phyloP scores from a whole-genome alignment of 2,329 filamentous ascomycete genomes.

The Hymenoscyphus fructigenus region DNA sequence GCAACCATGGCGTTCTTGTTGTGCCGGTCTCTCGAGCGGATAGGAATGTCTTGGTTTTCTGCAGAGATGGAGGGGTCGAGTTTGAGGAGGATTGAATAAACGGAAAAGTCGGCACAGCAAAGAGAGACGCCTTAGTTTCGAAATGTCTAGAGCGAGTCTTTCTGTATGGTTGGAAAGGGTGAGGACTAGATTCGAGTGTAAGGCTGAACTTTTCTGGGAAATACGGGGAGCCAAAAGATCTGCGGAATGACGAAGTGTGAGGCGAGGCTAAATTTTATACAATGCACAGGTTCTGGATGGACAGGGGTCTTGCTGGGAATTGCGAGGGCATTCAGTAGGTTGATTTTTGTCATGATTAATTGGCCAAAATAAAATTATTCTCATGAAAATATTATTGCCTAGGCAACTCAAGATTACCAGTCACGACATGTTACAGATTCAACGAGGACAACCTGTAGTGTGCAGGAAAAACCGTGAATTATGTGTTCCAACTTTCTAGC shows the following conservation, averaged over 20 bases:
- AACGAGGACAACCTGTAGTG: no score
- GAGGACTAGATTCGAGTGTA: neutral
- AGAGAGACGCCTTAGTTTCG: neutral
- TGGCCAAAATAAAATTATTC: no score
- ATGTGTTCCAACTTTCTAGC: no score
- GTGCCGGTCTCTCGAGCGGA: neutral
- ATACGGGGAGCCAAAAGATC: conserved; percentile 11
- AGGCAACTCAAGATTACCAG: no score
- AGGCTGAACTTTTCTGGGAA: conserved; percentile 17
- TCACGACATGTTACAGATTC: no score
- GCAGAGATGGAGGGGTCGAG: conserved; percentile 4
- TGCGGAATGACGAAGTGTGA: conserved; percentile 22
- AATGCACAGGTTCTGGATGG: neutral
- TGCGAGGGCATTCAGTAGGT: neutral
- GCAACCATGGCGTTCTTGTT: conserved; percentile 30
- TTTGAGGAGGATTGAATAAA: neutral
- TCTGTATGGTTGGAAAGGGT: neutral
- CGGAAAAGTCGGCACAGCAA: neutral
- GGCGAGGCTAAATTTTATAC: conserved; percentile 16
- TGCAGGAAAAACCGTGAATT: no score
- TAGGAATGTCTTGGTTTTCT: conserved; percentile 7
- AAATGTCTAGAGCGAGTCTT: neutral
- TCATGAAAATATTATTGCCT: no score
- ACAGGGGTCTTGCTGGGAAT: neutral
- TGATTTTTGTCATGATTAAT: neutral